Evolutionary conservation across 2,329 filamentous ascomycete species (phyloP), one percentile per base, ranked within the genome.

Genomic region (Endoconidiophora laricicola): DNA sequence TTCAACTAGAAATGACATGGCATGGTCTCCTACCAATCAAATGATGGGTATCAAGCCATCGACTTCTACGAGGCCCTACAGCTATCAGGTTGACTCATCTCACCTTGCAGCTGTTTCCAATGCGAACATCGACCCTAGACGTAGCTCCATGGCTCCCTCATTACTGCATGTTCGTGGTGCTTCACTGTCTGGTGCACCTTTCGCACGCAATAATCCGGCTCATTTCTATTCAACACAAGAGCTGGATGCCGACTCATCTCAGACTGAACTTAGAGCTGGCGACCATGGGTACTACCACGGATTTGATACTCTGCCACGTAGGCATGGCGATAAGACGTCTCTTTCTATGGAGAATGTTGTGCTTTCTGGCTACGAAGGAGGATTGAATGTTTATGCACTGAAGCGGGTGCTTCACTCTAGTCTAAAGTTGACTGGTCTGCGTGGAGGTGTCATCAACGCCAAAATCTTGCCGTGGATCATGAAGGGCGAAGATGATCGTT

Each of bases 191-290:
- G 38, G 12, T 39, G 6, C 36, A n/a, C 81, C 82, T 2, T 72
- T 81, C 7, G 83, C 84, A 3, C 83, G 88, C 60, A 76, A 86
- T 53, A 73, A 79, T 1, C 84, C 88, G 62, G 65, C 83, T 16
- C 83, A 88, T 64, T 90, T 84, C 62, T 87, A 86, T 60, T 74
- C 79, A 42, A 72, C 78, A 0, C 82, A 83, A 1, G 81, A 88
- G 56, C 70, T 88, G 29, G 82, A 90, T 56, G 69, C 87, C 24
- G 80, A 86, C 55, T 68, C 81, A 44, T 66, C 72, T 49, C 69
- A 67, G 41, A 66, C 71, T 16, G 74, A 73, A 7, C 67, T 81
- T 58, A 73, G 73, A 56, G 73, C 79, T 2, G 80, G 80, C 2
- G 77, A 81, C 37, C 74, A 74, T 42, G 85, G 83, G 6, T 86